Base-by-base conservation (phyloP, 2,329 filamentous ascomycete genomes). In the Canariomyces notabilis region DNA sequence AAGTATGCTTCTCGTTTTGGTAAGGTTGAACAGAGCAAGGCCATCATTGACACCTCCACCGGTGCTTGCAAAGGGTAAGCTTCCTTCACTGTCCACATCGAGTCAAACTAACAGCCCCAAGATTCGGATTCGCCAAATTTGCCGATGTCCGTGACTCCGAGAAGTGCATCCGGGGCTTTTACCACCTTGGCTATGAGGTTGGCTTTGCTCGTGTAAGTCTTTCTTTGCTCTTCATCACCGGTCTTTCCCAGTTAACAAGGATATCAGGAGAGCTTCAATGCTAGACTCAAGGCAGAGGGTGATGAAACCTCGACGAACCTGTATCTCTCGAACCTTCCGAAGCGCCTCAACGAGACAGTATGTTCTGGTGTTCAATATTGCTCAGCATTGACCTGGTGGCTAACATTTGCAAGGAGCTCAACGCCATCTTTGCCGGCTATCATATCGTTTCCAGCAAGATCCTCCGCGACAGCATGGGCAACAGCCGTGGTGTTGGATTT, bases 91-190 rank as follows among this genome's bases (percentile, higher is more conserved):
- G 34, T 50, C 41, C 20, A 39, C 36, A 40, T 51, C 2, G 21
- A 15, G 23, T 12, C 18, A 33, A 11, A 37, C 48, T 50, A 49
- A 72, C 54, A 8, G 6, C 31, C 37, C 19, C 46, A 59, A 97
- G 93, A 12, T 98, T 97, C 63, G 93, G 93, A 5, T 98, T 98
- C 64, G 91, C 95, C 66, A 95, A 96, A 67, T 98, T 95, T 66
- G 86, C 79, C 65, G 85, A 87, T 58, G 86, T 87, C 53, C 82
- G 84, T 45, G 84, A 96, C 56, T 95, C 93, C 11, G 90, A 97
- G 71, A 86, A 89, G 62, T 97, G 93, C 66, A 98, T 98, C 62
- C 87, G 89, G 43, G 93, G 89, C 36, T 96, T 98, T 65, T 91
- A 93, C 64, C 85, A 87, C 61, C 81, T 95, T 56, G 91, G 91